A percentile compares a stretch with the other conserved stretches of the same genome.
phyloP scores from a whole-genome alignment of 2,329 filamentous ascomycete species.

The Leptoxyphium fumago region DNA sequence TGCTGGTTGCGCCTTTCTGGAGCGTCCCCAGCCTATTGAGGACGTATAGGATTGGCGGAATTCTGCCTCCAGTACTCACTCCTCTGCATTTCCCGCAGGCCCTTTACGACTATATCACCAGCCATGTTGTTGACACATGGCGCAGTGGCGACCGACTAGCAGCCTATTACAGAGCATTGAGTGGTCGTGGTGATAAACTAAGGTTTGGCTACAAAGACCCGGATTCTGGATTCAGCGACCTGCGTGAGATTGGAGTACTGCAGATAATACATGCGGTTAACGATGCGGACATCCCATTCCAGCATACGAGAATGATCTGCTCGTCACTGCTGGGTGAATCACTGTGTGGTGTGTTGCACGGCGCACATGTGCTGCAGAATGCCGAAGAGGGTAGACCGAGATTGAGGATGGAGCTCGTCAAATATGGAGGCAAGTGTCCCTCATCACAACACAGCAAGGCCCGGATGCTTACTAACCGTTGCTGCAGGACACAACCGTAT shows the following conservation, averaged over 20 bases:
- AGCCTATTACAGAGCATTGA: constrained; percentile 44
- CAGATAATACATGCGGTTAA: constrained; percentile 66
- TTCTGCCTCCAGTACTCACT: constrained; percentile 57
- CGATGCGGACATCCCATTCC: constrained; percentile 69
- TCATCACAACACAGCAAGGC: not conserved
- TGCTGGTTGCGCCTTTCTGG: constrained; percentile 70
- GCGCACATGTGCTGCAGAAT: constrained; percentile 14
- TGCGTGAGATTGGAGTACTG: constrained; percentile 32
- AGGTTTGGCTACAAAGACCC: not conserved
- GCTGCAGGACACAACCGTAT: constrained; percentile 52
- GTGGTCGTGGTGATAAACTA: constrained; percentile 10
- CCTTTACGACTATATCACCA: constrained; percentile 45
- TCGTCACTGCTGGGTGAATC: constrained; percentile 42
- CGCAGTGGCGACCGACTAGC: constrained; percentile 52
- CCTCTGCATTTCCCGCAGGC: constrained; percentile 55
- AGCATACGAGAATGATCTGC: constrained; percentile 52
- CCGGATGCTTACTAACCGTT: constrained; percentile 6
- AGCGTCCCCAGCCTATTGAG: constrained; percentile 58
- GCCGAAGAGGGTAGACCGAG: constrained; percentile 12
- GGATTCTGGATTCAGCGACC: not conserved
- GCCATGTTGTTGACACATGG: constrained; percentile 68
- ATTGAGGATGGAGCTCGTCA: constrained; percentile 28
- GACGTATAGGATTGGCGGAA: constrained; percentile 63
- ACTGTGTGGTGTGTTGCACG: constrained; percentile 10
- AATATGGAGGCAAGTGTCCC: constrained; percentile 25